Conservation (phyloP, 2,329 filamentous ascomycete genomes). For the Pseudogymnoascus sp. region DNA sequence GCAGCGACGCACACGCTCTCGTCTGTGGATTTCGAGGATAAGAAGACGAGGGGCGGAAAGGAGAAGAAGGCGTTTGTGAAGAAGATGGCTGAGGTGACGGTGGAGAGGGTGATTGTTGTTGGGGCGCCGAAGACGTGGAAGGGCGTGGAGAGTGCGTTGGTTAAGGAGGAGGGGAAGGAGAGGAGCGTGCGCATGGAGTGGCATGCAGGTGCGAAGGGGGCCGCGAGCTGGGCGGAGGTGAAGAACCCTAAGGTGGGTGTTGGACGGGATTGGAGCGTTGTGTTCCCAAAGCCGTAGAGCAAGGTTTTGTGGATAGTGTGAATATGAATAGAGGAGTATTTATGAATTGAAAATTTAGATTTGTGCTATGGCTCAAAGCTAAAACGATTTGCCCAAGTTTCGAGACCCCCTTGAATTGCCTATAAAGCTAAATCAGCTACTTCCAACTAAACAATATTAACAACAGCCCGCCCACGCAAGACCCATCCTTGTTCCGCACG, state of each 20-base stretch:
- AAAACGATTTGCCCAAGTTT: neutral
- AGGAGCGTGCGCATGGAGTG: conserved; percentile 56
- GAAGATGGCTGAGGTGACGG: conserved; percentile 65
- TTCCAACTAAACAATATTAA: conserved; percentile 4
- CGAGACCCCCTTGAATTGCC: neutral
- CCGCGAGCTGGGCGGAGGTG: conserved; percentile 56
- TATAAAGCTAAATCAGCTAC: neutral
- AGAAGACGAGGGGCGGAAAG: conserved; percentile 38
- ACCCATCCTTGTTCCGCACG: neutral
- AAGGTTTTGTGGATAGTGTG: neutral
- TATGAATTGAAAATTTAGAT: conserved; percentile 2
- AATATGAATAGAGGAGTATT: neutral
- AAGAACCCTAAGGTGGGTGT: conserved; percentile 56
- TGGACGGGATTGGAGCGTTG: conserved; percentile 51
- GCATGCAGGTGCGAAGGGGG: conserved; percentile 41
- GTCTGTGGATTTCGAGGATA: conserved; percentile 57
- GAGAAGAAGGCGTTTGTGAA: conserved; percentile 61
- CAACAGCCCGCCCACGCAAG: neutral
- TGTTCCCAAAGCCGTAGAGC: conserved; percentile 21
- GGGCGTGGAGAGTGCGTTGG: conserved; percentile 50
- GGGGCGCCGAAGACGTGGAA: conserved; percentile 70
- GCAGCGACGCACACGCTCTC: conserved; percentile 47
- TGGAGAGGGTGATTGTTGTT: conserved; percentile 80
- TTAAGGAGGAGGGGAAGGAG: conserved; percentile 45
- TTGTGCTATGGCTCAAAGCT: neutral